Conservation (phyloP, 768 basidiomycete species). For the Rhodosporidiobolus odoratus region DNA sequence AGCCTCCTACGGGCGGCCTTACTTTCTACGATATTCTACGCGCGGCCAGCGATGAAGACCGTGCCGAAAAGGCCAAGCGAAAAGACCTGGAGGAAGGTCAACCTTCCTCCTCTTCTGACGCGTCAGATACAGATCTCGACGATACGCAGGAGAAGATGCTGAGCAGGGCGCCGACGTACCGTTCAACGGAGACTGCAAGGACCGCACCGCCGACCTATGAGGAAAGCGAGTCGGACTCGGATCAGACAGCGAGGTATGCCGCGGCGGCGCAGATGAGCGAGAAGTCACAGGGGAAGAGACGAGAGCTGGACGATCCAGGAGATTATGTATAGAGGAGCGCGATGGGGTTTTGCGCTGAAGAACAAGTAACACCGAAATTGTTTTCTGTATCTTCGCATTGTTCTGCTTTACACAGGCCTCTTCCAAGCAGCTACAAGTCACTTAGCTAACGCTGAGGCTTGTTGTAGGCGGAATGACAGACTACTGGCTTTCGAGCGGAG, state of each 20-base stretch:
- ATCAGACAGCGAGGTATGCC: neutral
- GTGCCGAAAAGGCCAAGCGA: neutral
- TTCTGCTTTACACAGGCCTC: too few species aligned
- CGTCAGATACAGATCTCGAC: neutral
- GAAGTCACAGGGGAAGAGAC: neutral
- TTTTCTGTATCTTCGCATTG: too few species aligned
- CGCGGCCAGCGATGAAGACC: neutral
- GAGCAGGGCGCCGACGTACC: neutral
- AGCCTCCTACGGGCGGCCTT: neutral
- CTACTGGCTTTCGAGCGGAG: too few species aligned
- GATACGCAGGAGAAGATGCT: neutral
- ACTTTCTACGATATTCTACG: neutral
- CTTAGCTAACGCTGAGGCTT: too few species aligned
- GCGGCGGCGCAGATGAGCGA: slow-evolving; percentile 1
- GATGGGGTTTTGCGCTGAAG: too few species aligned
- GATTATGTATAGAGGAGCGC: neutral
- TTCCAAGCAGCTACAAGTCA: too few species aligned
- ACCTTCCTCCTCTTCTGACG: neutral
- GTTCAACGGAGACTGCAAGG: neutral
- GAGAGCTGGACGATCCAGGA: neutral
- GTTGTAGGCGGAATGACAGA: too few species aligned
- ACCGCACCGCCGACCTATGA: neutral
- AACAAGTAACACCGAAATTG: too few species aligned
- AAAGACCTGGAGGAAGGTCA: too few species aligned
- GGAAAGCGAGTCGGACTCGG: neutral